Conservation (phyloP, 2,329 filamentous ascomycete species). For the Xylariaceae sp. region DNA sequence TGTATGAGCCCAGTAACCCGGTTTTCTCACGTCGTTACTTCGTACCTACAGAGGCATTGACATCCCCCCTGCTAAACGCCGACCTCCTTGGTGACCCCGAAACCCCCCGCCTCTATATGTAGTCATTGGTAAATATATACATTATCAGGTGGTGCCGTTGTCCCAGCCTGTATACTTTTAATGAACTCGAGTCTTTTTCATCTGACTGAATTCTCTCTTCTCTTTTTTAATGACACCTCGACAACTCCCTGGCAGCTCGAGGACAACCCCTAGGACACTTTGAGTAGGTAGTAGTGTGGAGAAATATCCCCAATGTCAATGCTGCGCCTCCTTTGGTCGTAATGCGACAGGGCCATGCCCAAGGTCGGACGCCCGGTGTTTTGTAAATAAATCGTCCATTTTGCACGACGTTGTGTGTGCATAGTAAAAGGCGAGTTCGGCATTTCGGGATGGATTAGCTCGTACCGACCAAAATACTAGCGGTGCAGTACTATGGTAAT, state of each 20-base stretch:
- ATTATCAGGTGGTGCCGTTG: no score
- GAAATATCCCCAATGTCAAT: background rate
- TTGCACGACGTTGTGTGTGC: slow-evolving; percentile 4
- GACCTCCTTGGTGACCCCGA: background rate
- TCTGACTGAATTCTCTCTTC: background rate
- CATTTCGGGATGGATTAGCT: background rate
- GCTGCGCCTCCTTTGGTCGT: background rate
- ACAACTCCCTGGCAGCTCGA: background rate
- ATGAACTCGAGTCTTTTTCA: no score
- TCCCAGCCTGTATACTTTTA: no score
- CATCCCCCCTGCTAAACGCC: background rate
- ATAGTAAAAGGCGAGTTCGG: background rate
- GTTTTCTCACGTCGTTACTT: background rate
- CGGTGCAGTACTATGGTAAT: background rate
- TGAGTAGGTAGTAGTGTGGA: background rate
- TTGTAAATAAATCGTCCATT: background rate
- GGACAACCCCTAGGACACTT: background rate
- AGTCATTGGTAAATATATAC: no score
- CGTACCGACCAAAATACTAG: background rate
- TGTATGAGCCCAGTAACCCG: background rate
- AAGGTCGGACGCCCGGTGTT: background rate
- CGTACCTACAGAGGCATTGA: background rate
- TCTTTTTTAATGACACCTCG: background rate
- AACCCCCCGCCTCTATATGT: background rate
- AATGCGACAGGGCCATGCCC: background rate